phyloP scores from a whole-genome alignment of 2,329 filamentous ascomycete genomes.

The Sordariomycetes sp. region DNA sequence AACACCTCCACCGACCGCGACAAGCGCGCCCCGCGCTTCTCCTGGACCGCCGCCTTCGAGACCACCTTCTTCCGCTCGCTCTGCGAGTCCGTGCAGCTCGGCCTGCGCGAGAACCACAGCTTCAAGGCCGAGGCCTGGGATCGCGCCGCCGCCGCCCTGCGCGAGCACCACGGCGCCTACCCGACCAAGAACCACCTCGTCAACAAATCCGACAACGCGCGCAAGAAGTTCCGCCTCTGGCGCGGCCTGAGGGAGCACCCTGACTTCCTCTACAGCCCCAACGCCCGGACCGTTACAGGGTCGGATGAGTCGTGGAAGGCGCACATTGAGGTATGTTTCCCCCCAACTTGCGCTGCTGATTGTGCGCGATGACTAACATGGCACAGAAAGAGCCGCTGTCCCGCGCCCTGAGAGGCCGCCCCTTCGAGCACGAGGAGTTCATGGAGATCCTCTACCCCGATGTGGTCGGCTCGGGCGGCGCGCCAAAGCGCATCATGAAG shows the following conservation, averaged over 20 bases:
- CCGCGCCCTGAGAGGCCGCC: conserved; percentile 42
- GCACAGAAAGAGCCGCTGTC: conserved; percentile 46
- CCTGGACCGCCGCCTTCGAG: conserved; percentile 48
- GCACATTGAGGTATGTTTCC: conserved; percentile 41
- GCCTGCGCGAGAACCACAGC: conserved; percentile 45
- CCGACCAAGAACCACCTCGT: conserved; percentile 52
- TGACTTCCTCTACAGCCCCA: conserved; percentile 43
- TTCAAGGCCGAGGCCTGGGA: conserved; percentile 54
- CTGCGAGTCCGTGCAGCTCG: conserved; percentile 46
- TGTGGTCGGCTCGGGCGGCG: conserved; percentile 47
- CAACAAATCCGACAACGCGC: conserved; percentile 54
- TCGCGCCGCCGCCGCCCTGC: conserved; percentile 40
- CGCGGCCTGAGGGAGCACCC: conserved; percentile 45
- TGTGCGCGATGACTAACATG: neutral
- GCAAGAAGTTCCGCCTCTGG: conserved; percentile 53
- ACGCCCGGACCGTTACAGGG: conserved; percentile 39
- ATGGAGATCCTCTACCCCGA: conserved; percentile 52
- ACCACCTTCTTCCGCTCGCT: conserved; percentile 50
- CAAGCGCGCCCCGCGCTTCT: conserved; percentile 40
- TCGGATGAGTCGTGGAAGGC: conserved; percentile 45
- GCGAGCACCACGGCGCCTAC: conserved; percentile 43
- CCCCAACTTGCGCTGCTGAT: neutral
- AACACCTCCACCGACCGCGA: conserved; percentile 1
- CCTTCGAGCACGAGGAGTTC: conserved; percentile 50
- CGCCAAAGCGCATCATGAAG: conserved; percentile 48